Evolutionary conservation across 2,329 filamentous ascomycete species (phyloP).

Genomic region (Verticillium nonalfalfae): DNA sequence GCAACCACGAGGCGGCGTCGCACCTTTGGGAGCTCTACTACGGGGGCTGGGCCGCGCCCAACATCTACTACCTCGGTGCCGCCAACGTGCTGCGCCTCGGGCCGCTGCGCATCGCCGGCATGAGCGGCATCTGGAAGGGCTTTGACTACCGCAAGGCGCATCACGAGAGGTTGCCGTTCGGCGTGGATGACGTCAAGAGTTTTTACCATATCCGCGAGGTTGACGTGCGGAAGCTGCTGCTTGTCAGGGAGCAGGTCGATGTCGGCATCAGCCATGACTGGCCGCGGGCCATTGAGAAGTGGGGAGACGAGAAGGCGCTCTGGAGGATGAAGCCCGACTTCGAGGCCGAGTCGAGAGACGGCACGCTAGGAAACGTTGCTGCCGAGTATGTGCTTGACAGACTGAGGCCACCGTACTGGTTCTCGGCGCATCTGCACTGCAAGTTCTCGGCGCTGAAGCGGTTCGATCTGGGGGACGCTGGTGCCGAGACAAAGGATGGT

Average conservation of each 20-base stretch:
- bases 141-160: conserved; percentile 82
- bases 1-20: conserved; percentile 91
- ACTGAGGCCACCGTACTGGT: conserved; percentile 81
- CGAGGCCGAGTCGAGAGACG: conserved; percentile 65
- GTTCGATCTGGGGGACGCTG: conserved; percentile 32
- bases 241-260: conserved; percentile 82
- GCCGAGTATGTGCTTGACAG: conserved; percentile 76
- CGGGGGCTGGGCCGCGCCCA: conserved; percentile 93
- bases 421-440: conserved; percentile 87
- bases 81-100: conserved; percentile 84
- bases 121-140: conserved; percentile 94
- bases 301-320: conserved; percentile 62
- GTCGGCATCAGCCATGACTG: conserved; percentile 93
- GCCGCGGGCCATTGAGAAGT: conserved; percentile 76
- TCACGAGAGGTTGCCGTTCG: conserved; percentile 81
- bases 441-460: conserved; percentile 69
- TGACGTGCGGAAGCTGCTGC: conserved; percentile 83
- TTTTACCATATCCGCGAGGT: conserved; percentile 89
- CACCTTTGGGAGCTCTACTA: conserved; percentile 92
- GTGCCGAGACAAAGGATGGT: background rate
- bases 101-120: conserved; percentile 76
- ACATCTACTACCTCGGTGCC: conserved; percentile 94
- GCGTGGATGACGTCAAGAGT: conserved; percentile 64
- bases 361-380: conserved; percentile 72
- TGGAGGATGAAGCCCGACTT: conserved; percentile 73